These are phyloP conservation scores for Annulohypoxylon stygium DNA, from an alignment of 495 filamentous ascomycete genomes.

Conservation along the genomic window DNA sequence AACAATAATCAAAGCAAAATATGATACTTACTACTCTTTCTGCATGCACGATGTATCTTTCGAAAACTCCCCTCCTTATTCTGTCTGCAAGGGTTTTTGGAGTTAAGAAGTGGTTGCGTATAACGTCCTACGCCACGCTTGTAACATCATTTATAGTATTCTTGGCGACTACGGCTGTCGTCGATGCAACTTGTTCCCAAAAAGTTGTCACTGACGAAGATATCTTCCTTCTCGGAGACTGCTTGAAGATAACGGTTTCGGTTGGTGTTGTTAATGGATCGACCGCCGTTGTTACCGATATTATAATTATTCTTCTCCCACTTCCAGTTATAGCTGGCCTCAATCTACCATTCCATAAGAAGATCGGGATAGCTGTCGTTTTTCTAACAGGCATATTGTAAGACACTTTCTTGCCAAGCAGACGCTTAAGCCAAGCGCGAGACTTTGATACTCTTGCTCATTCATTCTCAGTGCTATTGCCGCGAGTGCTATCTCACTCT, in stretches of 20 bases:
- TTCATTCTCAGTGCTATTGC: conserved; percentile 27
- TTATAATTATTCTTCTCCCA: conserved; percentile 58
- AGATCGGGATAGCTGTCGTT: conserved; percentile 52
- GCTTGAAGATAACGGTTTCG: neutral
- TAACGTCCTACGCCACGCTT: conserved; percentile 20
- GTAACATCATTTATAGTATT: neutral
- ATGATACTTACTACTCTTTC: neutral
- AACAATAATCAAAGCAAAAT: neutral
- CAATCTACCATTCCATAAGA: conserved; percentile 54
- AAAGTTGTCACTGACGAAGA: neutral
- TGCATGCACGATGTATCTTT: conserved; percentile 5
- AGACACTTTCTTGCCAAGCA: conserved; percentile 20
- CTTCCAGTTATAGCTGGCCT: conserved; percentile 54
- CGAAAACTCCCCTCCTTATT: conserved; percentile 35
- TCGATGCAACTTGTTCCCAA: neutral
- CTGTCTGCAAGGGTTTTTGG: conserved; percentile 28
- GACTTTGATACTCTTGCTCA: conserved; percentile 13
- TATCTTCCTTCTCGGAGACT: neutral
- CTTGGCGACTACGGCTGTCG: neutral
- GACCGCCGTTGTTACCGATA: conserved; percentile 58
- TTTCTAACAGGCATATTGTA: conserved; percentile 58
- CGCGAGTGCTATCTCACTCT: conserved; percentile 1
- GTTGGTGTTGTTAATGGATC: conserved; percentile 10
- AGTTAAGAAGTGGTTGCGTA: conserved; percentile 12
- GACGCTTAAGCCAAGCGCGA: neutral